Evolutionary conservation across 2,329 filamentous ascomycete species (phyloP), one percentile per base, ranked within the genome.

Genomic region (Stromatinia cepivora): DNA sequence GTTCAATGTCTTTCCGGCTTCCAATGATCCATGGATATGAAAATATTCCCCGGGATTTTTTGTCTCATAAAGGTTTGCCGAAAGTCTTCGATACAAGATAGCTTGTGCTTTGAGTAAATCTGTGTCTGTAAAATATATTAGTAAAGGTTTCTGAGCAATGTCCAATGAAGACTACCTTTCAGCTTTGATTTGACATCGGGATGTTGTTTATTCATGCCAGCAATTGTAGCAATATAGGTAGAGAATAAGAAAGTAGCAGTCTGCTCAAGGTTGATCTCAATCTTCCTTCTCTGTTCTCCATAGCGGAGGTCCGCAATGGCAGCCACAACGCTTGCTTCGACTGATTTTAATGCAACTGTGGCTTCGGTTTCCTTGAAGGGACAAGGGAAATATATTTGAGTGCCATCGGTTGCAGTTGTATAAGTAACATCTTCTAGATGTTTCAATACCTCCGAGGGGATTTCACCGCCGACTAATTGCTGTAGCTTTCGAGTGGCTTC

Each of bases 21-120:
- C 90, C 0, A 93, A 80, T 0, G 90, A 92, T 57, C 90, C 90
- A 76, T 92, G 90, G 36, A 92, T 90, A 75, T 93, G 90, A 76
- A 91, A 93, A 75, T 87, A 92, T 76, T 89, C 84, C n/a, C 85
- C 86, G 1, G 82, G 80, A n/a, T 82, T 84, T 76, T 87, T 88
- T 11, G 90, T 92, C 74, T 85, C 83, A 79, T 92, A 92, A 1
- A 92, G 80, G 71, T 92, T 92, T 20, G 90, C 90, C 15, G 90
- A 91, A 79, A 92, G 83, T 71, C 90, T 87, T 13, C 90, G 86
- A 76, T 93, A 93, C 9, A 87, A 81, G 71, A 88, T 87, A 2
- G 90, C 91, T 77, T 93, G 91, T 1, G 91, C 91, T 71, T 85
- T 81, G 7, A 91, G 81, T 31, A 92, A 79, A 78, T 93, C 91